Percentiles rank a stretch among this genome's conserved stretches.
phyloP scores from a whole-genome alignment of 805 yeast species.

The Lachancea fermentati region DNA sequence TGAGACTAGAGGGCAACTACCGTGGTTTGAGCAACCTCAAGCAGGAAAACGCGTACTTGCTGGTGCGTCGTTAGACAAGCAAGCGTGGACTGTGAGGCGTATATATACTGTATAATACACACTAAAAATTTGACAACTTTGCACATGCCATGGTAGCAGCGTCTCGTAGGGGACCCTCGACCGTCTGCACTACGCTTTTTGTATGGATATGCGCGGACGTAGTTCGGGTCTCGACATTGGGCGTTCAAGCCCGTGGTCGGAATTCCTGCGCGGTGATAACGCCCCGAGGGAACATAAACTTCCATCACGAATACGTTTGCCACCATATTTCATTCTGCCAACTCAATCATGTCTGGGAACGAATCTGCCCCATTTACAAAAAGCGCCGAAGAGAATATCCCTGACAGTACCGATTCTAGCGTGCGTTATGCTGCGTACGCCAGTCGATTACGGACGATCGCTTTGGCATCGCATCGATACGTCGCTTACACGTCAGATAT shows the following conservation, averaged over 20 bases:
- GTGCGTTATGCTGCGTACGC: slow-evolving; percentile 82
- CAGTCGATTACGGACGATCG: slow-evolving; percentile 62
- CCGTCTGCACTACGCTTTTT: too few relatives aligned
- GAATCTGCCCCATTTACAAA: background rate
- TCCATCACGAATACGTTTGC: too few relatives aligned
- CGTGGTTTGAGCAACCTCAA: slow-evolving; percentile 81
- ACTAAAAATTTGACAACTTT: background rate
- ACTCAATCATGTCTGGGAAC: slow-evolving; percentile 1
- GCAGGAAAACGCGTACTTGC: slow-evolving; percentile 88
- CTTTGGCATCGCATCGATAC: slow-evolving; percentile 69
- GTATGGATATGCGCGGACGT: too few relatives aligned
- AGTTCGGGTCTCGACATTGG: background rate
- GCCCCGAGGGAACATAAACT: background rate
- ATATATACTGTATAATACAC: background rate
- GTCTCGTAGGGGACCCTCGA: too few relatives aligned
- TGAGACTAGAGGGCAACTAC: slow-evolving; percentile 93
- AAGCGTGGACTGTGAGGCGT: too few relatives aligned
- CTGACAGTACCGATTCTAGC: slow-evolving; percentile 41
- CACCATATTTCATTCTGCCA: too few relatives aligned
- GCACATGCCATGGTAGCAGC: too few relatives aligned
- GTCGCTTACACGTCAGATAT: slow-evolving; percentile 84
- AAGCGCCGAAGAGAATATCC: slow-evolving; percentile 5
- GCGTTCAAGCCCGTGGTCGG: background rate
- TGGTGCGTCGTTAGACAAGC: slow-evolving; percentile 67
- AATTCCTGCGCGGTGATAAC: background rate